These are phyloP conservation scores for Dentipellis sp. DNA, from an alignment of 768 basidiomycete species.

Conservation along the genomic window DNA sequence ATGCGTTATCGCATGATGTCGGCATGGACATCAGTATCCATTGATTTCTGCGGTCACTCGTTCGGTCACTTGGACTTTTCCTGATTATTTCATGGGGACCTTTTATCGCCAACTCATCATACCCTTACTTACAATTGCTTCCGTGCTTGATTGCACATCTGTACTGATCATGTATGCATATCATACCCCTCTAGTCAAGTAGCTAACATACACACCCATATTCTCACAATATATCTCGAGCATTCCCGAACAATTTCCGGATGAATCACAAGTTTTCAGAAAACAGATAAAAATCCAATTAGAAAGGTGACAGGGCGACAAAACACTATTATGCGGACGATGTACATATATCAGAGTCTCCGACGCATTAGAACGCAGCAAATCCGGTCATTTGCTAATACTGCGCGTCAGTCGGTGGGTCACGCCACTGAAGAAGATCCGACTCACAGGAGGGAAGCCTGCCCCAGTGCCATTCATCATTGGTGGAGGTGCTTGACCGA, in stretches of 20 bases:
- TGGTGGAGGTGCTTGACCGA: conserved; percentile 52
- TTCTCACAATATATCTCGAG: not conserved
- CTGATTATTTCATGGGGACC: not conserved
- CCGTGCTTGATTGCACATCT: not conserved
- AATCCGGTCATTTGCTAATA: conserved; percentile 16
- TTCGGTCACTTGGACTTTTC: not conserved
- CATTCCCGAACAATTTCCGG: not conserved
- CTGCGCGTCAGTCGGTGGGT: too few relatives aligned
- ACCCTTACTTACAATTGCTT: not conserved
- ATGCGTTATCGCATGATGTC: conserved; percentile 51
- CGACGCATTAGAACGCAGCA: conserved; percentile 9
- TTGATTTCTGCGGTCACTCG: not conserved
- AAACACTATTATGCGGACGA: not conserved
- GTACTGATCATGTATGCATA: conserved; percentile 2
- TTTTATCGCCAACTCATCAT: not conserved
- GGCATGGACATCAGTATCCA: conserved; percentile 21
- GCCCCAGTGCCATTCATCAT: conserved; percentile 49
- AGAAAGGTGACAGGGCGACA: not conserved
- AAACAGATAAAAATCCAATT: not conserved
- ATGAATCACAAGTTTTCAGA: not conserved
- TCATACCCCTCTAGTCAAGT: not conserved
- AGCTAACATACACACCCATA: not conserved
- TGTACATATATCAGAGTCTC: not conserved
- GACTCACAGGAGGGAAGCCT: conserved; percentile 55
- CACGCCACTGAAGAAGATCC: too few relatives aligned